Evolutionary conservation across 2,329 filamentous ascomycete species (phyloP).

Genomic region (Davidsoniella neocaledoniae): DNA sequence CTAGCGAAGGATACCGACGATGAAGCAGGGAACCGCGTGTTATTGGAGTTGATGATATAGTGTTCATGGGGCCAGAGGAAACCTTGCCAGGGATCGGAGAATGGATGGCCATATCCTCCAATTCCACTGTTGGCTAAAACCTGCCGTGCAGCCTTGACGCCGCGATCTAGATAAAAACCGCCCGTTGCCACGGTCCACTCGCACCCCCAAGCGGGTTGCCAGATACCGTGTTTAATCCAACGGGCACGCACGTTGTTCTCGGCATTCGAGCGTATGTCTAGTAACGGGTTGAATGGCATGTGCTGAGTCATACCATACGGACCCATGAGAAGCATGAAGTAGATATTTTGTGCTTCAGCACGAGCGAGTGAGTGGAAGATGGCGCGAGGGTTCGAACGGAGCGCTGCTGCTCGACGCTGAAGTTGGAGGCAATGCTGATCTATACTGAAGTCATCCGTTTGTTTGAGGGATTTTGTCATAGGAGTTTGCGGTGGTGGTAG

Average conservation of each 20-base stretch:
- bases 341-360: not conserved
- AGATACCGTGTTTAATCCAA: constrained; percentile 13
- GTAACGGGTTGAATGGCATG: not conserved
- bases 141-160: not conserved
- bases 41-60: not conserved
- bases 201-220: constrained; percentile 11
- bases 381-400: not conserved
- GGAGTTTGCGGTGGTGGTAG: too few species aligned
- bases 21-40: not conserved
- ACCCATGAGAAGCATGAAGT: not conserved
- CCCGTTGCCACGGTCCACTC: constrained; percentile 5
- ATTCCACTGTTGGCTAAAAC: not conserved
- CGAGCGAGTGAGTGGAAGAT: not conserved
- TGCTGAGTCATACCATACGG: not conserved
- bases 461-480: not conserved
- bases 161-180: not conserved
- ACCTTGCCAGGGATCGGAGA: not conserved
- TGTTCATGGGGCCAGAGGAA: not conserved
- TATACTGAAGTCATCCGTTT: not conserved
- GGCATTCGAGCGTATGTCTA: constrained; percentile 5
- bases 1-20: not conserved
- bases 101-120: not conserved
- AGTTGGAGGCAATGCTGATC: not conserved
- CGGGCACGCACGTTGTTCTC: constrained; percentile 13
- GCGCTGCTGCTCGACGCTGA: not conserved